phyloP scores from a whole-genome alignment of 2,329 filamentous ascomycete genomes.

The Botrytis aclada region DNA sequence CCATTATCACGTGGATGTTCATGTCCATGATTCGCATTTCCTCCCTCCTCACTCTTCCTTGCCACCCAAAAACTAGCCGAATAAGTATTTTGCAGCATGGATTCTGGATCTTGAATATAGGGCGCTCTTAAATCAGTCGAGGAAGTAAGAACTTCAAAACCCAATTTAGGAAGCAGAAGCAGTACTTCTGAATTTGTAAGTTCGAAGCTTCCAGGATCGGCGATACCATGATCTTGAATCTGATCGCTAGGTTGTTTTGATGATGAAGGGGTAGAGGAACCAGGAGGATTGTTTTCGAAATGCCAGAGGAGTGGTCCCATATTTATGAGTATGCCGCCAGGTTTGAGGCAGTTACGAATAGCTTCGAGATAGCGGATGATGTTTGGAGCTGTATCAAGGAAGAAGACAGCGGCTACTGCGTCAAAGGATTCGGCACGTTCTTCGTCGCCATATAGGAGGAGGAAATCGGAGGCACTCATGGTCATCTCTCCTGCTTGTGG shows the following conservation, averaged over 20 bases:
- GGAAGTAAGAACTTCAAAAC: slow-evolving; percentile 69
- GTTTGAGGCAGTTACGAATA: slow-evolving; percentile 71
- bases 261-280: slow-evolving; percentile 38
- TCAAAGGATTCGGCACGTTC: slow-evolving; percentile 65
- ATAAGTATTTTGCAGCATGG: slow-evolving; percentile 85
- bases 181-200: slow-evolving; percentile 86
- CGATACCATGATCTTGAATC: slow-evolving; percentile 60
- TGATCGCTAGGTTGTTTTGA: slow-evolving; percentile 45
- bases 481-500: slow-evolving; percentile 64
- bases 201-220: slow-evolving; percentile 86
- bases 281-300: slow-evolving; percentile 72
- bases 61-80: slow-evolving; percentile 81
- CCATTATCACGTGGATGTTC: background rate
- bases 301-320: slow-evolving; percentile 93
- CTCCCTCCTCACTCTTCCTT: slow-evolving; percentile 52
- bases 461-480: slow-evolving; percentile 92
- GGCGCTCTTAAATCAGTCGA: slow-evolving; percentile 64
- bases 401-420: slow-evolving; percentile 87
- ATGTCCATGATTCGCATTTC: background rate
- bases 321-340: slow-evolving; percentile 82
- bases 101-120: slow-evolving; percentile 81
- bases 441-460: slow-evolving; percentile 72
- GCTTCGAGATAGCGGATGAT: slow-evolving; percentile 85
- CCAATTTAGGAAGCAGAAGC: slow-evolving; percentile 67
- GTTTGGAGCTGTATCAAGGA: slow-evolving; percentile 95